phyloP scores from a whole-genome alignment of 768 basidiomycete genomes.

The Tubosaeta sp. region DNA sequence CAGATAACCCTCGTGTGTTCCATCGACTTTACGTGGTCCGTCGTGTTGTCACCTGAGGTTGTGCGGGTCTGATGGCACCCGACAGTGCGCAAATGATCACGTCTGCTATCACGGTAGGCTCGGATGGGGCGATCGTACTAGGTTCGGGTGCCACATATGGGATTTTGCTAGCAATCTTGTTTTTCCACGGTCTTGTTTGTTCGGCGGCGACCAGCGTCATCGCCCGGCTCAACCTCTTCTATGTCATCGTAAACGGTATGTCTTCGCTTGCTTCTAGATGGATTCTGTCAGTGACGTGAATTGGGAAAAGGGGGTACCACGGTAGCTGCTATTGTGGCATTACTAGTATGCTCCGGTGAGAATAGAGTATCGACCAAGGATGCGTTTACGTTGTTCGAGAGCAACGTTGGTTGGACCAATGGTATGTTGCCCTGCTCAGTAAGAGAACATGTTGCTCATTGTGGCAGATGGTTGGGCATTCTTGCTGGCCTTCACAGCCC shows the following conservation, averaged over 20 bases:
- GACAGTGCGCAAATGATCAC: conserved; percentile 71
- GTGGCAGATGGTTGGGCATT: conserved; percentile 66
- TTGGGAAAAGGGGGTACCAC: conserved; percentile 52
- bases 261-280: conserved; percentile 2
- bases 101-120: conserved; percentile 59
- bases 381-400: conserved; percentile 67
- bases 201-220: conserved; percentile 63
- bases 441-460: not conserved
- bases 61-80: not conserved
- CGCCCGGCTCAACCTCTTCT: conserved; percentile 66
- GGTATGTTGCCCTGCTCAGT: conserved; percentile 34
- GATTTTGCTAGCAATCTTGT: conserved; percentile 59
- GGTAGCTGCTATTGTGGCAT: conserved; percentile 55
- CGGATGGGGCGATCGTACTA: conserved; percentile 49
- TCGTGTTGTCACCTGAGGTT: not conserved
- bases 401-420: conserved; percentile 64
- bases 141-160: conserved; percentile 62
- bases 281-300: not conserved
- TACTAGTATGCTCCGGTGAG: conserved; percentile 54
- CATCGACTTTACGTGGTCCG: conserved; percentile 68
- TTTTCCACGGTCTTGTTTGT: conserved; percentile 66
- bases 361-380: conserved; percentile 62
- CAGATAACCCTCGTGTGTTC: conserved; percentile 68
- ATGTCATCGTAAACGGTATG: conserved; percentile 61
- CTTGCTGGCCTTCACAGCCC: conserved; percentile 64